Evolutionary conservation across 257 asterid genomes (phyloP), one percentile per base, ranked within the genome.

Genomic region (Paraleonurus japonicus): DNA sequence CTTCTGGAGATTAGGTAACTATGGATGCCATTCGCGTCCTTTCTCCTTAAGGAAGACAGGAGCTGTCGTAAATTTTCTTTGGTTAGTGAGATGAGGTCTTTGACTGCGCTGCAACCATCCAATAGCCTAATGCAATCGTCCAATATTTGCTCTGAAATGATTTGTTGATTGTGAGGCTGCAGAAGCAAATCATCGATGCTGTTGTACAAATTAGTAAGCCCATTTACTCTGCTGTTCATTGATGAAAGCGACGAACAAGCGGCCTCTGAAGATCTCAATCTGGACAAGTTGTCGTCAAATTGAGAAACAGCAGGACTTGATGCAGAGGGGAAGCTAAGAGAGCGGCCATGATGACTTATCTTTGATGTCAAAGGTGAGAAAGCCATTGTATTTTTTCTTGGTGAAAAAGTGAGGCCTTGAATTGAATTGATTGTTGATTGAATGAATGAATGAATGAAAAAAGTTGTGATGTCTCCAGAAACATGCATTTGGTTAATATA

Each of bases 361-460:
- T 81, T 81, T 7, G 81, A 67, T 67, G 76, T 81, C 81, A 76
- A 70, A 72, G 88, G 83, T 23, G 85, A 81, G 66, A 80, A 50
- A 69, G 83, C 80, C 86, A 81, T 81, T 76, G 51, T n/a, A 47
- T 43, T 61, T 15, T n/a, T 24, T 59, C 7, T 23, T 9, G 47
- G 41, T 57, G 70, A 45, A 72, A 43, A 53, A 9, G n/a, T 33
- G 55, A 67, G 28, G 51, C 55, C 47, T 22, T 41, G 16, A 41
- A 41, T 41, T 41, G 16, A 41, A 41, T 3, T 5, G 65, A 65
- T 10, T 4, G 69, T 55, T n/a, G 23, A 43, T 45, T 53, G 73
- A 55, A 65, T 26, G 69, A 26, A 53, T n/a, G 23, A 43, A 28
- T 53, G 73, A 55, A 65, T 26, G 69, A 26, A 53, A 63, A 74